Percentiles rank a stretch among this genome's conserved stretches.
Conservation (phyloP, 345 rosid species). For the Laguncularia racemosa region DNA sequence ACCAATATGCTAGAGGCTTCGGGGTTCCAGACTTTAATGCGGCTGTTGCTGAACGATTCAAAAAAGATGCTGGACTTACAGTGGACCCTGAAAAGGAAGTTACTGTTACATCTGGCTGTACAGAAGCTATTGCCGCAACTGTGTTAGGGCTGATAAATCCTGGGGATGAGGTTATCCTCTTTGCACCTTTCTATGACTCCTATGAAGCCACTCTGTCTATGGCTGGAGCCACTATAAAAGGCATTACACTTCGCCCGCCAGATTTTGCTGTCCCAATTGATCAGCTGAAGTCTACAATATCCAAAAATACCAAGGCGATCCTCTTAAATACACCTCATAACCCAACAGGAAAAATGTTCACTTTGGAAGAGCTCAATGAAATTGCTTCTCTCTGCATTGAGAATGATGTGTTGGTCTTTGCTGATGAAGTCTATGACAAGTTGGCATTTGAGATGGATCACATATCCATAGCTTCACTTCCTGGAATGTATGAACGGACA, state of each 20-base stretch:
- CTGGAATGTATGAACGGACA: constrained; percentile 84
- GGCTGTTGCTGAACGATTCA: constrained; percentile 65
- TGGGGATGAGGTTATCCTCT: constrained; percentile 85
- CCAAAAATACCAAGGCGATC: constrained; percentile 72
- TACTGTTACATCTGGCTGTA: constrained; percentile 92
- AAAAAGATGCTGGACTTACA: constrained; percentile 59
- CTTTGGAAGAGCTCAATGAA: constrained; percentile 52
- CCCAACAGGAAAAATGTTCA: constrained; percentile 95
- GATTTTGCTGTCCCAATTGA: constrained; percentile 63
- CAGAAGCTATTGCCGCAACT: constrained; percentile 92
- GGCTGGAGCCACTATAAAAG: constrained; percentile 81
- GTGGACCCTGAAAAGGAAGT: constrained; percentile 87
- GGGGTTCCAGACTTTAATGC: constrained; percentile 70
- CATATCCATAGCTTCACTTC: constrained; percentile 84
- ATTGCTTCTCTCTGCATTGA: constrained; percentile 80
- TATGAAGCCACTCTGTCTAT: constrained; percentile 94
- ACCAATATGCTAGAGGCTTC: constrained; percentile 90
- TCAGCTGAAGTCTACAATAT: constrained; percentile 66
- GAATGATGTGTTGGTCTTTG: constrained; percentile 74
- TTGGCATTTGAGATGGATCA: constrained; percentile 91
- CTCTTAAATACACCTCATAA: constrained; percentile 90
- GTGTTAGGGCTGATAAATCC: constrained; percentile 84
- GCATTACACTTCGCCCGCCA: constrained; percentile 78
- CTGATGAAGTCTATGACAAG: constrained; percentile 92
- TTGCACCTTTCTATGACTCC: constrained; percentile 92